Percentiles rank a stretch among this genome's conserved stretches.
phyloP scores from a whole-genome alignment of 306 rosid genomes.

The Fragaria nilgerrensis region DNA sequence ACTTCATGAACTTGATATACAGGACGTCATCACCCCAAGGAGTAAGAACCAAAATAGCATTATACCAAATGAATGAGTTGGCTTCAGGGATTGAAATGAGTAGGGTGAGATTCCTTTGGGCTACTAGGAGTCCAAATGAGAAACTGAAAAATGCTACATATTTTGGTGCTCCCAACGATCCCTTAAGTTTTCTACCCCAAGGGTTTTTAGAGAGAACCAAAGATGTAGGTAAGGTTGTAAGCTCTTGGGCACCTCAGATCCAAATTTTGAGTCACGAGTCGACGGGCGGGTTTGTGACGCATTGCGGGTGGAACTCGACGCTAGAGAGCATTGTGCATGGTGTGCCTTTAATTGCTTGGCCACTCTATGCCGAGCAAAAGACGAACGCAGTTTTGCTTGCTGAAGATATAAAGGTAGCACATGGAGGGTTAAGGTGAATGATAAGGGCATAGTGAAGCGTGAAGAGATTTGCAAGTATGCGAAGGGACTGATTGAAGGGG shows the following conservation, averaged over 20 bases:
- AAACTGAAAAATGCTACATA: not conserved
- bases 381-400: not conserved
- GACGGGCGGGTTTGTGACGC: slow-evolving; percentile 8
- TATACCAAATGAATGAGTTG: slow-evolving; percentile 14
- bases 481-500: slow-evolving; percentile 1
- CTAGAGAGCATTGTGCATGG: slow-evolving; percentile 17
- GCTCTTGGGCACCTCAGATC: slow-evolving; percentile 9
- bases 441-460: slow-evolving; percentile 11
- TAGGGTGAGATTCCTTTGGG: slow-evolving; percentile 18
- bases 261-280: not conserved
- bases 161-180: not conserved
- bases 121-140: slow-evolving; percentile 9
- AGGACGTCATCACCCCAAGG: no score
- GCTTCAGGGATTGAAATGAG: slow-evolving; percentile 20
- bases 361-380: slow-evolving; percentile 16
- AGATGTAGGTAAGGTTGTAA: slow-evolving; percentile 9
- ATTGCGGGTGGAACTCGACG: slow-evolving; percentile 20
- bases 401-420: slow-evolving; percentile 18
- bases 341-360: slow-evolving; percentile 29
- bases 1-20: no score
- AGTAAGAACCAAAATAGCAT: no score
- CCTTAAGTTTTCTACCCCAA: not conserved
- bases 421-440: slow-evolving; percentile 8
- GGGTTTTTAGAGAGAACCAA: slow-evolving; percentile 16
- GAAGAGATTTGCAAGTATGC: not conserved